Evolutionary conservation across 192 early-diverging fungal species (phyloP).

Genomic region (Rhizoclosmatium sp.): DNA sequence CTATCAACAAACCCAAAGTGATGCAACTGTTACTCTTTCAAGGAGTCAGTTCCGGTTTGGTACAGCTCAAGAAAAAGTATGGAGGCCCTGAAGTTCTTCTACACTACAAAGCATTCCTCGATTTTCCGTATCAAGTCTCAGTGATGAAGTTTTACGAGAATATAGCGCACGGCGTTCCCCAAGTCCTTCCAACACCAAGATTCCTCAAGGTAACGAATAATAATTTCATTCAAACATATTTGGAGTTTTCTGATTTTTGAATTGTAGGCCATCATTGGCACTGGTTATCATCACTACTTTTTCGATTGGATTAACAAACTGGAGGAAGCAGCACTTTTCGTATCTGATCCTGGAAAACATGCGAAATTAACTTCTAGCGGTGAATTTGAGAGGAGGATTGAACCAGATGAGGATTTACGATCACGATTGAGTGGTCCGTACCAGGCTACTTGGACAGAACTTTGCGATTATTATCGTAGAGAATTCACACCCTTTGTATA

Average conservation of each 20-base stretch:
- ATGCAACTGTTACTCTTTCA: not conserved
- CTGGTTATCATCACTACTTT: constrained; percentile 19
- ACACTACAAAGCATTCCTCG: constrained; percentile 7
- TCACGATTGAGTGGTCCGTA: not conserved
- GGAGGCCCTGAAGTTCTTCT: constrained; percentile 18
- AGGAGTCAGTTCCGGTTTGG: not conserved
- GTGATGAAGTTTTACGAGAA: constrained; percentile 42
- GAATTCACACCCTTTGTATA: constrained; percentile 33
- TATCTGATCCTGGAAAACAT: constrained; percentile 4
- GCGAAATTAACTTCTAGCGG: not conserved
- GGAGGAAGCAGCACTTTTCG: constrained; percentile 15
- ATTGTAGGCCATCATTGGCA: not conserved
- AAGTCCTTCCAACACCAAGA: constrained; percentile 36
- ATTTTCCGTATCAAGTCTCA: constrained; percentile 25
- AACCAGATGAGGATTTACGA: not conserved
- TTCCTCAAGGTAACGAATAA: constrained; percentile 1
- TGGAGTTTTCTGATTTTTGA: no score
- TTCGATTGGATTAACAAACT: constrained; percentile 25
- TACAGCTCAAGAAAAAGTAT: constrained; percentile 20
- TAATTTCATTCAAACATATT: no score
- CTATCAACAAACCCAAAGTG: constrained; percentile 1
- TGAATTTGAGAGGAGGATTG: not conserved
- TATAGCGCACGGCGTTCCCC: constrained; percentile 31
- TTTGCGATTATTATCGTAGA: constrained; percentile 12
- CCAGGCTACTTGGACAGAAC: constrained; percentile 10